phyloP scores from a whole-genome alignment of 2,329 filamentous ascomycete species.

The Penicillium brevicompactum region DNA sequence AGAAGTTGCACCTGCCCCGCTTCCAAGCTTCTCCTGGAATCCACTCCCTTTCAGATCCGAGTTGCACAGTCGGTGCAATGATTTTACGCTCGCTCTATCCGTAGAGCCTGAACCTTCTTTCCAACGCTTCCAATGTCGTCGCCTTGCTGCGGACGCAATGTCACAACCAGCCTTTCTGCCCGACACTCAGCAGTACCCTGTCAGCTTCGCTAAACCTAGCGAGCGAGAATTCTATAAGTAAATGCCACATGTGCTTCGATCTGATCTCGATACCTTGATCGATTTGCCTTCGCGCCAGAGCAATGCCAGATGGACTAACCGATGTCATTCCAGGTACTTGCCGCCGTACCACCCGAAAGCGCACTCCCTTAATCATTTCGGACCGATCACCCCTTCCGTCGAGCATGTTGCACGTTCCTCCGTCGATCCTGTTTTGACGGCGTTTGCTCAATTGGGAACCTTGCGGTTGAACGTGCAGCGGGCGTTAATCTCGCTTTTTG shows the following conservation, averaged over 20 bases:
- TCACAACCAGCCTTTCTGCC: not conserved
- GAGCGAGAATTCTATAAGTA: conserved; percentile 20
- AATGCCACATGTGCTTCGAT: not conserved
- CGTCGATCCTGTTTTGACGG: conserved; percentile 24
- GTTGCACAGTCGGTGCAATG: not conserved
- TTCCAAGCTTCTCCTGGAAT: not conserved
- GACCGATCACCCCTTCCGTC: not conserved
- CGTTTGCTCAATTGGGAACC: conserved; percentile 30
- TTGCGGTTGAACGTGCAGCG: conserved; percentile 25
- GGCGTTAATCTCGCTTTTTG: conserved; percentile 32
- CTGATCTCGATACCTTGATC: not conserved
- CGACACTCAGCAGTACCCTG: not conserved
- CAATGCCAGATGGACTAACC: not conserved
- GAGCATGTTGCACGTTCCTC: conserved; percentile 7
- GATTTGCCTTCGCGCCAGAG: not conserved
- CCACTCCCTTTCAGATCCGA: not conserved
- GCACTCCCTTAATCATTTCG: conserved; percentile 4
- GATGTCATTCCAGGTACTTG: conserved; percentile 4
- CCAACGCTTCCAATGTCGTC: not conserved
- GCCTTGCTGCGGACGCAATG: conserved; percentile 1
- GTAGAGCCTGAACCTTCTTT: not conserved
- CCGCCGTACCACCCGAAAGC: conserved; percentile 4
- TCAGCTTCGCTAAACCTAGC: conserved; percentile 5
- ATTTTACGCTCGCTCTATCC: not conserved
- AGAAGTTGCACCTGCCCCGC: not conserved